Conservation (phyloP, 352 stramenopile species). For the Globisporangium parvum region DNA sequence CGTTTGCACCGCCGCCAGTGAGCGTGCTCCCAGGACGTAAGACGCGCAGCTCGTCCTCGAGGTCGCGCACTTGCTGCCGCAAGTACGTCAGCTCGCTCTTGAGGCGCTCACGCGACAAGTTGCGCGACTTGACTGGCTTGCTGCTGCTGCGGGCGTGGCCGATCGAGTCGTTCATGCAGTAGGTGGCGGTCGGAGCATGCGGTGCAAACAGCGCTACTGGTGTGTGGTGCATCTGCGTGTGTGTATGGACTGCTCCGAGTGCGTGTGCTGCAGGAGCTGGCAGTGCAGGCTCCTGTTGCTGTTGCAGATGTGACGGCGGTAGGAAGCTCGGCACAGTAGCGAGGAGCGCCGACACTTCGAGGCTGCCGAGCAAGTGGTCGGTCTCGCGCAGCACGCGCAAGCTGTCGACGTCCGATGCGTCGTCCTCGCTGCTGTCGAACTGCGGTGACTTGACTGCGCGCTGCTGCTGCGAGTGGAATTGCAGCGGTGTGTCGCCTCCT, state of each 20-base stretch:
- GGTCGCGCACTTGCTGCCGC: slow-evolving; percentile 1
- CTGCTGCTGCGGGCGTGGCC: background rate
- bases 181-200: too few species aligned
- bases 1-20: background rate
- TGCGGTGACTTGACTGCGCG: background rate
- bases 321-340: background rate
- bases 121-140: slow-evolving; percentile 2
- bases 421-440: background rate
- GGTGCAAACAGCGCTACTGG: too few species aligned
- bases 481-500: background rate
- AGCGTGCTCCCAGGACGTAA: slow-evolving; percentile 2
- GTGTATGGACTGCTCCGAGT: too few species aligned
- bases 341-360: slow-evolving; percentile 5
- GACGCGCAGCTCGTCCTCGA: slow-evolving; percentile 9
- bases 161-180: too few species aligned
- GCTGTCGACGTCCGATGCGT: background rate
- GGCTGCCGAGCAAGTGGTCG: slow-evolving; percentile 10
- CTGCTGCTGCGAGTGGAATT: background rate
- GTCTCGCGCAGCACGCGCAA: slow-evolving; percentile 4
- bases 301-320: background rate
- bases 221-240: background rate
- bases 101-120: slow-evolving; percentile 11
- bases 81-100: slow-evolving; percentile 8
- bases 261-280: background rate
- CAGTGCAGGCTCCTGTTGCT: background rate